A percentile compares a stretch with the other conserved stretches of the same genome.
Evolutionary conservation across 805 yeast genomes (phyloP).

Genomic region (Candida bentonensis): DNA sequence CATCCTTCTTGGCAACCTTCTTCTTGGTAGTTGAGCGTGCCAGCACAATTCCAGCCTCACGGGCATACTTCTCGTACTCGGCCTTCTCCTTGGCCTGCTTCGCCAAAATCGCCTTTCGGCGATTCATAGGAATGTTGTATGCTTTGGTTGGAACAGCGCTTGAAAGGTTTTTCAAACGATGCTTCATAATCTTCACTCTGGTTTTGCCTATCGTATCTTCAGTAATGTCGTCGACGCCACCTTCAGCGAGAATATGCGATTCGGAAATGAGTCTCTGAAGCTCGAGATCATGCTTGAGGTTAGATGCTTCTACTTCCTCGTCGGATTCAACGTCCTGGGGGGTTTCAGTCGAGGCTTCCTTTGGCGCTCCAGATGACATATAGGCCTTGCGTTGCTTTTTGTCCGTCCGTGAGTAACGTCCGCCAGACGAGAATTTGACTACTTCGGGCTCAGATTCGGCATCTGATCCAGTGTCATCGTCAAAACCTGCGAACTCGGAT

Average conservation of each 20-base stretch:
- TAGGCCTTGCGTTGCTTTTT: background rate
- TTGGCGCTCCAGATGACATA: background rate
- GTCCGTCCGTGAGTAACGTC: background rate
- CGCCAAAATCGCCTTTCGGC: conserved; percentile 66
- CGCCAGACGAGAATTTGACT: background rate
- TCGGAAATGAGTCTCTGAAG: conserved; percentile 48
- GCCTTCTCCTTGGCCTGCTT: conserved; percentile 29
- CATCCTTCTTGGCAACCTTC: conserved; percentile 39
- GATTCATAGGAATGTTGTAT: conserved; percentile 74
- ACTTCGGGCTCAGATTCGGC: background rate
- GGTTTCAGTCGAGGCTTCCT: background rate
- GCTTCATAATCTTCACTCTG: conserved; percentile 18
- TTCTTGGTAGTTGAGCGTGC: conserved; percentile 31
- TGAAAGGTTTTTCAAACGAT: conserved; percentile 11
- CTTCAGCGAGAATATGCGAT: conserved; percentile 38
- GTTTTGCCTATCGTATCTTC: conserved; percentile 20
- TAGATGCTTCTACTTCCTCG: conserved; percentile 9
- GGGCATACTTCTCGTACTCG: conserved; percentile 61
- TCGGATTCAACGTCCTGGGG: background rate
- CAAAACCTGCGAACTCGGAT: background rate
- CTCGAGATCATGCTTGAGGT: conserved; percentile 48
- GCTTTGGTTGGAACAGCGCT: conserved; percentile 24
- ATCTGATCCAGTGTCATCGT: background rate
- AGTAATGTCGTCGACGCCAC: conserved; percentile 9
- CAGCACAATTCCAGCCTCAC: conserved; percentile 75